Conservation (phyloP, 257 asterid species). For the Primulina tabacum region DNA sequence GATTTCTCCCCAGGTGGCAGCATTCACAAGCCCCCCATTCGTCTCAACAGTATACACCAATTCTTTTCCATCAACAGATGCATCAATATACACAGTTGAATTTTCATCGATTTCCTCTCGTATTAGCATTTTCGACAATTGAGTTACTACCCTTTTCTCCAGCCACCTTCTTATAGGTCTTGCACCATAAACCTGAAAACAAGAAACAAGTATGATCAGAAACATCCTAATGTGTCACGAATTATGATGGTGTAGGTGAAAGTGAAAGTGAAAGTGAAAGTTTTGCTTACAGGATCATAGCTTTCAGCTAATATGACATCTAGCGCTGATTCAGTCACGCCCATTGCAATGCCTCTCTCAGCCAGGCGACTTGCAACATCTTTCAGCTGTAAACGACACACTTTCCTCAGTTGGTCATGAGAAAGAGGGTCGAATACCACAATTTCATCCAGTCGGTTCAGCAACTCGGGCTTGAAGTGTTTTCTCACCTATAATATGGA, state of each 20-base stretch:
- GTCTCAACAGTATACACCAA: constrained; percentile 63
- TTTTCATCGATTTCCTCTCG: constrained; percentile 84
- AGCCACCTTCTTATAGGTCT: constrained; percentile 92
- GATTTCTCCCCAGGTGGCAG: constrained; percentile 65
- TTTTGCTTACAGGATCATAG: constrained; percentile 69
- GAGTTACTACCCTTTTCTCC: constrained; percentile 80
- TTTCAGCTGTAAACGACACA: constrained; percentile 73
- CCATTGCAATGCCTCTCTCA: constrained; percentile 84
- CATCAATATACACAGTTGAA: constrained; percentile 70
- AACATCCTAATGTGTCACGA: background rate
- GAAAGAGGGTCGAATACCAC: constrained; percentile 91
- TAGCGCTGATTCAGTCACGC: constrained; percentile 64
- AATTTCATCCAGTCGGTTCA: constrained; percentile 79
- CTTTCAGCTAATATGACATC: constrained; percentile 74
- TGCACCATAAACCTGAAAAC: constrained; percentile 69
- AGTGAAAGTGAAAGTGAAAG: too few species aligned
- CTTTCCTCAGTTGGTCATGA: constrained; percentile 73
- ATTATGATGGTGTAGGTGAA: too few species aligned
- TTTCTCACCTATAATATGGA: constrained; percentile 52
- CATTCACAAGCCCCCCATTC: constrained; percentile 82
- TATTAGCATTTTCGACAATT: constrained; percentile 79
- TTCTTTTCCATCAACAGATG: constrained; percentile 37
- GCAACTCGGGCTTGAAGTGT: constrained; percentile 89
- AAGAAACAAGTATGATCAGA: background rate
- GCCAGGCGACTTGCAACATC: constrained; percentile 85